phyloP scores from a whole-genome alignment of 805 yeast genomes.

The Wickerhamomyces canadensis region DNA sequence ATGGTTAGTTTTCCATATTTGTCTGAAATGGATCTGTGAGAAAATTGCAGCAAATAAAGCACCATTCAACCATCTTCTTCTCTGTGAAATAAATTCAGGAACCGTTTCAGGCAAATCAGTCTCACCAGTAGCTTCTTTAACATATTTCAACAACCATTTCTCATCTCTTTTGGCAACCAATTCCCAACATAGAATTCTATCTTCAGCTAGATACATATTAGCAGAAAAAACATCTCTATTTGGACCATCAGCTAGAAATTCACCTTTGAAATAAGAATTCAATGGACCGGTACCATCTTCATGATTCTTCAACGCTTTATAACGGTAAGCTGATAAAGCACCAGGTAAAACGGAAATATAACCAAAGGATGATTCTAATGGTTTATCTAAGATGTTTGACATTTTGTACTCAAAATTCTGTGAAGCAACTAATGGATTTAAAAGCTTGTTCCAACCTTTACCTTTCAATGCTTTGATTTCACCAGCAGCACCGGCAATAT shows the following conservation, averaged over 20 bases:
- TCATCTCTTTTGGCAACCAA: conserved; percentile 79
- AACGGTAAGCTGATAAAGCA: conserved; percentile 91
- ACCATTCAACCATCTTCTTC: conserved; percentile 98
- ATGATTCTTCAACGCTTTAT: conserved; percentile 77
- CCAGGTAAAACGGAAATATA: conserved; percentile 93
- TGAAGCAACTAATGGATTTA: conserved; percentile 91
- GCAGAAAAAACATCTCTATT: conserved; percentile 85
- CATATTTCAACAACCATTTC: conserved; percentile 88
- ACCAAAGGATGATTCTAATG: conserved; percentile 88
- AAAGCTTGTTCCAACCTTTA: conserved; percentile 69
- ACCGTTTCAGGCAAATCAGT: conserved; percentile 95
- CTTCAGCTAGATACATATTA: conserved; percentile 96
- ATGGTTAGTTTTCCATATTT: conserved; percentile 88
- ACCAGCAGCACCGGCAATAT: conserved; percentile 99
- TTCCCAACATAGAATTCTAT: conserved; percentile 95
- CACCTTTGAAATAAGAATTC: conserved; percentile 86
- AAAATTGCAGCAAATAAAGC: conserved; percentile 95
- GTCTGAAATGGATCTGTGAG: conserved; percentile 77
- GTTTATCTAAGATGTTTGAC: conserved; percentile 95
- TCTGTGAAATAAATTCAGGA: conserved; percentile 91
- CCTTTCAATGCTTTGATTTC: conserved; percentile 96
- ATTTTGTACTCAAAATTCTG: conserved; percentile 95
- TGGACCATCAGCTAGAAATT: conserved; percentile 48
- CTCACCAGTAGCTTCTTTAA: conserved; percentile 89
- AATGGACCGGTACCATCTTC: conserved; percentile 92